These are phyloP conservation scores for Vigna hirtella DNA, from an alignment of 306 rosid genomes.

Conservation along the genomic window DNA sequence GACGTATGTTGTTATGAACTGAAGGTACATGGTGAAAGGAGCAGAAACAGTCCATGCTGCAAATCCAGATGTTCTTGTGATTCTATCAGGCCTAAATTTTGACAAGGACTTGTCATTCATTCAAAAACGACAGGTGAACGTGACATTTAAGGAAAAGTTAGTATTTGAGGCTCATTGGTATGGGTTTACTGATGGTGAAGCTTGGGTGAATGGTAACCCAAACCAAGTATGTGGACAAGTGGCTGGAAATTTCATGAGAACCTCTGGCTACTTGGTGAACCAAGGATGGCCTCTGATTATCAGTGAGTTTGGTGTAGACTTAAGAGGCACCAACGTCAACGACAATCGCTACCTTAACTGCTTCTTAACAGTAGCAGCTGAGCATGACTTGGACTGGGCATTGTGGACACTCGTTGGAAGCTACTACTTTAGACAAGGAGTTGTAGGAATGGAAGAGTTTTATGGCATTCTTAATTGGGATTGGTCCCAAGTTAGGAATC, in stretches of 20 bases:
- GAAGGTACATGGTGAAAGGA: conserved; percentile 87
- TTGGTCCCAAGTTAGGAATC: conserved; percentile 64
- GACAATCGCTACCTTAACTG: conserved; percentile 83
- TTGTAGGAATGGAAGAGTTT: conserved; percentile 72
- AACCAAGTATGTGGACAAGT: conserved; percentile 89
- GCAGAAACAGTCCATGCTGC: conserved; percentile 92
- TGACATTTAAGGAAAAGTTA: conserved; percentile 64
- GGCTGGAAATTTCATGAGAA: conserved; percentile 52
- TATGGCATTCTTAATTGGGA: conserved; percentile 71
- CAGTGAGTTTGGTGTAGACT: conserved; percentile 84
- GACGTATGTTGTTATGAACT: not conserved
- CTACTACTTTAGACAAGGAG: conserved; percentile 75
- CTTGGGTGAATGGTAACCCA: conserved; percentile 75
- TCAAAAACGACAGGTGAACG: conserved; percentile 48
- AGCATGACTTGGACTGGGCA: conserved; percentile 83
- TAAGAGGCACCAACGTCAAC: conserved; percentile 78
- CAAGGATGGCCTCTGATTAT: conserved; percentile 82
- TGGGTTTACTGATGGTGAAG: conserved; percentile 69
- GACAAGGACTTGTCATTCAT: conserved; percentile 78
- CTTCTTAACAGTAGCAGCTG: conserved; percentile 70
- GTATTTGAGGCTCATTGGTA: conserved; percentile 90
- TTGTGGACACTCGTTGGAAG: conserved; percentile 89
- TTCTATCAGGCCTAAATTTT: conserved; percentile 75
- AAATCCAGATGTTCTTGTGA: conserved; percentile 76
- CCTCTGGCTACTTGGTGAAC: conserved; percentile 64